Conservation (phyloP, 2,329 filamentous ascomycete species). For the Aspergillus arachidicola region DNA sequence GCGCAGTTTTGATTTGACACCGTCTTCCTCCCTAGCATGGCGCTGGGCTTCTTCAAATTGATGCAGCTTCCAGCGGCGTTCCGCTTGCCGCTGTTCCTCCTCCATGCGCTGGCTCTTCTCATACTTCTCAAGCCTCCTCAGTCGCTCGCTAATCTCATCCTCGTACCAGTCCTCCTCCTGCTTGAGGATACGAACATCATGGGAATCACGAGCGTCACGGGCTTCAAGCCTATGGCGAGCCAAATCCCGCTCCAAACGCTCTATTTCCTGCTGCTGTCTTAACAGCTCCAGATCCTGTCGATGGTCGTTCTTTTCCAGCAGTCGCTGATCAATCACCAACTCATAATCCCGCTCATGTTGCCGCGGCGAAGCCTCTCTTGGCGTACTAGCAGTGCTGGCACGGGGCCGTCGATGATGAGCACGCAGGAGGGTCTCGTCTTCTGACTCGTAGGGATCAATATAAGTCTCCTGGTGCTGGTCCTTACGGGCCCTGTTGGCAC, state of each 20-base stretch:
- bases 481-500: constrained; percentile 19
- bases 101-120: constrained; percentile 47
- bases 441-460: constrained; percentile 26
- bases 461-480: constrained; percentile 18
- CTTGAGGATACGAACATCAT: constrained; percentile 31
- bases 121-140: constrained; percentile 38
- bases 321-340: constrained; percentile 35
- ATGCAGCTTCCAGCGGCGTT: constrained; percentile 17
- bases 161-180: constrained; percentile 49
- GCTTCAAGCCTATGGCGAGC: constrained; percentile 27
- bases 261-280: constrained; percentile 40
- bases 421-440: constrained; percentile 28
- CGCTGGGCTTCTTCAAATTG: constrained; percentile 25
- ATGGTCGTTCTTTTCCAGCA: constrained; percentile 37
- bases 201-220: constrained; percentile 4
- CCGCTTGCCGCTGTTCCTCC: constrained; percentile 22
- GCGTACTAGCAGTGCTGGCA: constrained; percentile 25
- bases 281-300: constrained; percentile 39
- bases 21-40: constrained; percentile 34
- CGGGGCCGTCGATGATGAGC: constrained; percentile 23
- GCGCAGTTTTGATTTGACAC: constrained; percentile 33
- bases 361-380: constrained; percentile 29
- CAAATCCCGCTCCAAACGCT: constrained; percentile 37
- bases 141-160: constrained; percentile 42
- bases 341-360: constrained; percentile 35